phyloP scores from a whole-genome alignment of 805 yeast species.

The Wickerhamiella dianesei region DNA sequence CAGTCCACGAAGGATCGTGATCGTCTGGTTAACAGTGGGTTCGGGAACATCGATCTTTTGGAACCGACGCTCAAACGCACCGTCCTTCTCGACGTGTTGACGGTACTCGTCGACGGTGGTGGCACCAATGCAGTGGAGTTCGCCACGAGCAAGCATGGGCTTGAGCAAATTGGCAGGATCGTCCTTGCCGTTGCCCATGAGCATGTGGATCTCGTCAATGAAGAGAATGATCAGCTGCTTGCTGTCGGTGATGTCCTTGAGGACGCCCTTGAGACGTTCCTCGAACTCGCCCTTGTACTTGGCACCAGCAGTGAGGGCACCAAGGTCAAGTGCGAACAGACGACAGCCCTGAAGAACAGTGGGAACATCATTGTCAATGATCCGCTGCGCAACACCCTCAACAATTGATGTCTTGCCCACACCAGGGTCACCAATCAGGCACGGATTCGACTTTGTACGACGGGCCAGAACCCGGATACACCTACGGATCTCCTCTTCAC shows the following conservation, averaged over 20 bases:
- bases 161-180: conserved; percentile 89
- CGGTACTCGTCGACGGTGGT: conserved; percentile 89
- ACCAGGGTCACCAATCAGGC: conserved; percentile 97
- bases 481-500: conserved; percentile 95
- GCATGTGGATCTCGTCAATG: conserved; percentile 97
- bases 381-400: conserved; percentile 97
- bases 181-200: conserved; percentile 97
- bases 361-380: conserved; percentile 91
- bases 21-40: conserved; percentile 82
- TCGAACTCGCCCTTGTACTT: conserved; percentile 98
- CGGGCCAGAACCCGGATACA: conserved; percentile 93
- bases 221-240: conserved; percentile 76
- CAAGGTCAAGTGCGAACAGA: conserved; percentile 79
- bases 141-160: conserved; percentile 89
- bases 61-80: conserved; percentile 89
- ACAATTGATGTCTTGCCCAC: conserved; percentile 97
- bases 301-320: conserved; percentile 97
- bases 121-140: conserved; percentile 88
- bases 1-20: conserved; percentile 90
- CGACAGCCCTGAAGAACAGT: conserved; percentile 67
- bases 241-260: conserved; percentile 83
- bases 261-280: conserved; percentile 92
- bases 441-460: conserved; percentile 92
- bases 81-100: conserved; percentile 89
- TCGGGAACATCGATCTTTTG: conserved; percentile 94